phyloP scores from a whole-genome alignment of 257 asterid species.

The Solanum okadae region DNA sequence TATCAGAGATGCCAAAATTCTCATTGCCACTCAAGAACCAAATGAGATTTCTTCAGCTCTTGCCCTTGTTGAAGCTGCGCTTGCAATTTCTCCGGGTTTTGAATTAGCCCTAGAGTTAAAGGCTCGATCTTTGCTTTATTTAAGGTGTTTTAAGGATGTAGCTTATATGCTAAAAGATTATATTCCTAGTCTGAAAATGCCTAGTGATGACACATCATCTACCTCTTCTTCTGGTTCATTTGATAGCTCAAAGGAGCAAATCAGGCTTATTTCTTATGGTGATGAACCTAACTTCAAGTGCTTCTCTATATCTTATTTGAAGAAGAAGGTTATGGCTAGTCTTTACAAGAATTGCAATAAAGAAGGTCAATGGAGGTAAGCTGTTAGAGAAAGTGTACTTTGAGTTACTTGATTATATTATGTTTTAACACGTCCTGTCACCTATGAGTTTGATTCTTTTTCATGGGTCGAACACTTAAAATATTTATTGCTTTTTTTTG shows the following conservation, averaged over 20 bases:
- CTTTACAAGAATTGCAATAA: slow-evolving; percentile 53
- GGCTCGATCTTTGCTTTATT: slow-evolving; percentile 54
- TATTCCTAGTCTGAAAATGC: slow-evolving; percentile 51
- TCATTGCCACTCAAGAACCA: slow-evolving; percentile 48
- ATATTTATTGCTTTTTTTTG: not conserved
- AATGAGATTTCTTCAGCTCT: slow-evolving; percentile 47
- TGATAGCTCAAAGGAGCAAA: slow-evolving; percentile 50
- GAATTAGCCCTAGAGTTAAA: slow-evolving; percentile 57
- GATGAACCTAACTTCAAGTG: slow-evolving; percentile 52
- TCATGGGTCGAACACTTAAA: not conserved
- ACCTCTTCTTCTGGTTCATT: slow-evolving; percentile 34
- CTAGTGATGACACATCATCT: slow-evolving; percentile 24
- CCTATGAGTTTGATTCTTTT: not conserved
- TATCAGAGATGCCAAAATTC: slow-evolving; percentile 49
- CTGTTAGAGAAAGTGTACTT: not conserved
- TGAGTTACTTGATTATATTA: not conserved
- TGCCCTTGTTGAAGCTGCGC: slow-evolving; percentile 52
- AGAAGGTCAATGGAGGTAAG: slow-evolving; percentile 70
- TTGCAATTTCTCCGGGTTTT: slow-evolving; percentile 59
- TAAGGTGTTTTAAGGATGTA: slow-evolving; percentile 58
- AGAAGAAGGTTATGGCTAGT: slow-evolving; percentile 70
- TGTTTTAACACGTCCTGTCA: not conserved
- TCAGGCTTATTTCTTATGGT: slow-evolving; percentile 44
- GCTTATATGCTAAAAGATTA: slow-evolving; percentile 67
- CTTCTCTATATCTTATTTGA: slow-evolving; percentile 78